Base-by-base conservation (phyloP, 1,284 basidiomycete genomes). In the Irpex lacteus region DNA sequence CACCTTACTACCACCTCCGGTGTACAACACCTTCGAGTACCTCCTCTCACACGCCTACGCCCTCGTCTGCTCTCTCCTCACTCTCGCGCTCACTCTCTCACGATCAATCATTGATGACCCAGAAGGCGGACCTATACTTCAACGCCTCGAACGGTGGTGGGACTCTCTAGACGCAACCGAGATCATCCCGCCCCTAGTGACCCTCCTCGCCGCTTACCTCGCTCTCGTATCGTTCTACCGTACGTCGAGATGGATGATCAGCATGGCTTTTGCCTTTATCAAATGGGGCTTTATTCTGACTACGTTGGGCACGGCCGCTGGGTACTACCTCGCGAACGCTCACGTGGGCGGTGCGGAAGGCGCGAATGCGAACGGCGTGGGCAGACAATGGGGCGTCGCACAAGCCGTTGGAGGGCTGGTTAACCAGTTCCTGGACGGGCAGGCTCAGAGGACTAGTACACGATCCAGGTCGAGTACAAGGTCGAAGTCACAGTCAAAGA, bases 211-310 rank as follows among this genome's bases (percentile, higher is more conserved):
- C 3, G 88, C 88, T 8, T 94, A 93, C 74, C 80, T 92, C 67
- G 89, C 89, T 2, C 80, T 93, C 19, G 67, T 86, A 63, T 91
- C 86, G 71, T 74, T 91, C 63, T 91, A 92, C 75, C 86, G 89
- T 62, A 91, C 92, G 4, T 87, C 90, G 13, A 82, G 81, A 19
- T 93, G 89, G 87, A 81, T 90, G 70, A 74, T 93, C 67, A 82
- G 89, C 64, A 85, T 84, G 38, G 78, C 76, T 13, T 73, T 92
- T 69, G 90, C 84, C 79, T 82, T 91, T 70, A 72, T 89, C 68
- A 94, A 94, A 74, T 93, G 91, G 90, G 88, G 87, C 21, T 76
- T 79, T 3, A 77, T 94, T 61, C 67, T 90, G 9, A 82, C 79
- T 9, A 74, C 79, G 2, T 67, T 89, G 5, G 79, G 82, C 15